phyloP scores from a whole-genome alignment of 768 basidiomycete genomes.

The Suillus bovinus region DNA sequence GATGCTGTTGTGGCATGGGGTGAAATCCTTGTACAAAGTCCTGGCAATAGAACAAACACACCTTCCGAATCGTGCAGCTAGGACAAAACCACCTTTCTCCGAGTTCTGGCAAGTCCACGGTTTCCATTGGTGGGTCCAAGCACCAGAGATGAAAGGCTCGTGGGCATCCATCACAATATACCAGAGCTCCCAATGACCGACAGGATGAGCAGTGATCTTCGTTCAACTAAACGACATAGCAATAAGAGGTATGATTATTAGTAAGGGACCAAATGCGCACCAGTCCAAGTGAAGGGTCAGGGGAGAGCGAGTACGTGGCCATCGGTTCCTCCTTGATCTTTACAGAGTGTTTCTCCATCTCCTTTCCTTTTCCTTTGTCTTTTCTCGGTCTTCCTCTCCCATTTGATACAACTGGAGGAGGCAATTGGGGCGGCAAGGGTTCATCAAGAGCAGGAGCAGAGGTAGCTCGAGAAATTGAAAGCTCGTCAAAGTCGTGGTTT shows the following conservation, averaged over 20 bases:
- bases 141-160: conserved; percentile 96
- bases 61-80: conserved; percentile 65
- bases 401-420: conserved; percentile 7
- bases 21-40: conserved; percentile 2
- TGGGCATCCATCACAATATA: conserved; percentile 98
- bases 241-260: conserved; percentile 19
- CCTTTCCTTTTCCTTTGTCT: conserved; percentile 53
- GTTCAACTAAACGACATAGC: conserved; percentile 45
- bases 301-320: conserved; percentile 35
- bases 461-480: conserved; percentile 61
- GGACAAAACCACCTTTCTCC: conserved; percentile 81
- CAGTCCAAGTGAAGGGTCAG: conserved; percentile 35
- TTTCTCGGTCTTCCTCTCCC: conserved; percentile 34
- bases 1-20: conserved; percentile 47
- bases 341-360: conserved; percentile 33
- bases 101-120: conserved; percentile 76
- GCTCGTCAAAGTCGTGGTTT: conserved; percentile 60
- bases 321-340: conserved; percentile 49
- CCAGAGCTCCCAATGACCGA: conserved; percentile 76
- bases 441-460: conserved; percentile 41
- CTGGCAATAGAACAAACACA: conserved; percentile 32
- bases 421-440: conserved; percentile 10
- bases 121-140: conserved; percentile 92
- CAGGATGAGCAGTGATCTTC: conserved; percentile 88
- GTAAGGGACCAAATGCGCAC: conserved; percentile 31